Evolutionary conservation across 768 basidiomycete species (phyloP).

Genomic region (Trametes cubensis): DNA sequence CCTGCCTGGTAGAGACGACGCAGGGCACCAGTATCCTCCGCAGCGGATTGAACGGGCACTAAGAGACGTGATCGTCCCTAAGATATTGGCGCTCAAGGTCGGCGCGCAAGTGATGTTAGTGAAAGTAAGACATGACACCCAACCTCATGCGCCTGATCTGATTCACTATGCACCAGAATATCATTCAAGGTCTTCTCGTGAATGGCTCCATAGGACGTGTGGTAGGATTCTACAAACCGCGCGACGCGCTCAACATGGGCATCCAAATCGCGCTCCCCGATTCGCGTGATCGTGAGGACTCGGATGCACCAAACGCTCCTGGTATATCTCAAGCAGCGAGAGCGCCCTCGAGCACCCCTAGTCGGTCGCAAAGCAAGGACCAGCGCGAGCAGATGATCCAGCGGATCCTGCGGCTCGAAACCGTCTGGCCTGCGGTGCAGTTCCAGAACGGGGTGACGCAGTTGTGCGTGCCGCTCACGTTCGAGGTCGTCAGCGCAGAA

Average conservation of each 20-base stretch:
- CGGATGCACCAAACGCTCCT: neutral
- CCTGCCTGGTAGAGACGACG: constrained; percentile 47
- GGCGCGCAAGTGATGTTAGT: constrained; percentile 88
- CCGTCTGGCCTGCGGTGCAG: constrained; percentile 61
- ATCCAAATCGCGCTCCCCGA: constrained; percentile 37
- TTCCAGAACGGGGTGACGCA: constrained; percentile 53
- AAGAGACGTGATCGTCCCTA: constrained; percentile 63
- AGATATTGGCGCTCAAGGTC: constrained; percentile 46
- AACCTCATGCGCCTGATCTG: neutral
- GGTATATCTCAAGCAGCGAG: neutral
- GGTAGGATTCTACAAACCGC: constrained; percentile 27
- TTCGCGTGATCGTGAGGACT: neutral
- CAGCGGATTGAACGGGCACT: constrained; percentile 49
- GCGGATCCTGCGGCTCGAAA: constrained; percentile 22
- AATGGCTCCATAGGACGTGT: constrained; percentile 66
- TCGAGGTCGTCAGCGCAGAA: constrained; percentile 62
- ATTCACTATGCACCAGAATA: constrained; percentile 48
- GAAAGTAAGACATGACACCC: constrained; percentile 47
- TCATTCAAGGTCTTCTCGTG: constrained; percentile 67
- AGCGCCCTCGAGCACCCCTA: no score
- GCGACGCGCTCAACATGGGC: constrained; percentile 44
- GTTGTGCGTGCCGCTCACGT: constrained; percentile 58
- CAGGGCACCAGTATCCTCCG: constrained; percentile 38
- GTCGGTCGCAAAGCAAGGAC: neutral
- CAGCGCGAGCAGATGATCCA: constrained; percentile 17